Percentiles rank a stretch among this genome's conserved stretches.
Conservation (phyloP, 768 basidiomycete species). For the Collybia mongolica region DNA sequence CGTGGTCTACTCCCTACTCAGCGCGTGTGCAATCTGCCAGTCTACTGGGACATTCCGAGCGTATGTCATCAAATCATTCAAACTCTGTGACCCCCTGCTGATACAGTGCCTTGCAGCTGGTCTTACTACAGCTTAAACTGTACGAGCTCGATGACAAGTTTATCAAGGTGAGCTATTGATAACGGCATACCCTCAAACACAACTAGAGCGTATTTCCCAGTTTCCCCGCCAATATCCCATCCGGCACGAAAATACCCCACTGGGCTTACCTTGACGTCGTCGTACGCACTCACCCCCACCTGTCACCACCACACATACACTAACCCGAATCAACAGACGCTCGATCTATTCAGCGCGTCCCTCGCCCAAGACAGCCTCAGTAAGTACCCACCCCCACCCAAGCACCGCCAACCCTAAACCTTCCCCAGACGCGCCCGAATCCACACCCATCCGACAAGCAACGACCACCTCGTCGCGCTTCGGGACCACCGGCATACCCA, state of each 20-base stretch:
- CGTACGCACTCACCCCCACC: neutral
- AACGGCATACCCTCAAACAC: neutral
- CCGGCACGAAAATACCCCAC: neutral
- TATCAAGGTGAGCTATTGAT: neutral
- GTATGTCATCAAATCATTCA: neutral
- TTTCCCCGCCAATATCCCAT: neutral
- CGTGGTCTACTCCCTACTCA: neutral
- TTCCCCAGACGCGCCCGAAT: too few relatives aligned
- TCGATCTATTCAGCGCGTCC: too few relatives aligned
- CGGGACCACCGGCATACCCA: too few relatives aligned
- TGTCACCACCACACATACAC: too few relatives aligned
- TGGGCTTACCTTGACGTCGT: constrained; percentile 2
- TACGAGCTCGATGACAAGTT: neutral
- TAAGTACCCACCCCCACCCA: too few relatives aligned
- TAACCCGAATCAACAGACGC: too few relatives aligned
- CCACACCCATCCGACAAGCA: too few relatives aligned
- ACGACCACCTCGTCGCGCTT: too few relatives aligned
- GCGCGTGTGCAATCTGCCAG: constrained; percentile 9
- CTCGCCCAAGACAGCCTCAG: too few relatives aligned
- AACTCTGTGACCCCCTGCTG: neutral
- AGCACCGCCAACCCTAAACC: too few relatives aligned
- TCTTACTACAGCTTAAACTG: neutral
- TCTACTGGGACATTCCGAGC: neutral
- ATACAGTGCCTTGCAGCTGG: neutral
- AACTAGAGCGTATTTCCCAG: neutral